Evolutionary conservation across 1,284 basidiomycete genomes (phyloP).

Genomic region (Trichosporon sp.): DNA sequence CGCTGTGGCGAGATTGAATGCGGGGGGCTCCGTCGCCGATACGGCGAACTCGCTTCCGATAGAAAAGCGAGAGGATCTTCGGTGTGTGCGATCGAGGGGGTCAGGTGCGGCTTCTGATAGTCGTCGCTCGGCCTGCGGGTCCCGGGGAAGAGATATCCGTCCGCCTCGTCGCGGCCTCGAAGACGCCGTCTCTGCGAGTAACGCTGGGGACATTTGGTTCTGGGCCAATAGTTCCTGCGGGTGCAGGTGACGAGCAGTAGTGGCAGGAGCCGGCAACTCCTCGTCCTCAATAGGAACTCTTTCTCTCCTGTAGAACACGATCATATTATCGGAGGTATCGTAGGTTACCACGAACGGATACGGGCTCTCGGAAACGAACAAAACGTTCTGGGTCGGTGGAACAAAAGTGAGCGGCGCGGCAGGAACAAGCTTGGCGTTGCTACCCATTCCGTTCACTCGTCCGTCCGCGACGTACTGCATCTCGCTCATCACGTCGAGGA

Average conservation of each 20-base stretch:
- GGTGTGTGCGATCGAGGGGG: constrained; percentile 31
- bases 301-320: constrained; percentile 38
- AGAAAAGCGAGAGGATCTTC: constrained; percentile 34
- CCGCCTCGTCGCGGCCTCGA: not conserved
- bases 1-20: not conserved
- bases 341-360: constrained; percentile 35
- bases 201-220: not conserved
- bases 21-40: not conserved
- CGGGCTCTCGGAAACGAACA: constrained; percentile 30
- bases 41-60: constrained; percentile 6
- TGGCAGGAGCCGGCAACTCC: constrained; percentile 4
- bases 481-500: constrained; percentile 37
- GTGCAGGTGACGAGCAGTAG: constrained; percentile 19
- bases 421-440: not conserved
- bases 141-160: constrained; percentile 3
- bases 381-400: constrained; percentile 12
- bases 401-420: not conserved
- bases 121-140: constrained; percentile 3
- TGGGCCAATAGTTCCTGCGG: constrained; percentile 32
- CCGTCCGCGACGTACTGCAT: constrained; percentile 2
- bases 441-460: not conserved
- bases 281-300: constrained; percentile 13
- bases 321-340: constrained; percentile 25
- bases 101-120: constrained; percentile 21
- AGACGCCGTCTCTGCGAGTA: not conserved